Evolutionary conservation across 148 eudicot species (phyloP), one percentile per base, ranked within the genome.

Genomic region (Spergularia bocconei): DNA sequence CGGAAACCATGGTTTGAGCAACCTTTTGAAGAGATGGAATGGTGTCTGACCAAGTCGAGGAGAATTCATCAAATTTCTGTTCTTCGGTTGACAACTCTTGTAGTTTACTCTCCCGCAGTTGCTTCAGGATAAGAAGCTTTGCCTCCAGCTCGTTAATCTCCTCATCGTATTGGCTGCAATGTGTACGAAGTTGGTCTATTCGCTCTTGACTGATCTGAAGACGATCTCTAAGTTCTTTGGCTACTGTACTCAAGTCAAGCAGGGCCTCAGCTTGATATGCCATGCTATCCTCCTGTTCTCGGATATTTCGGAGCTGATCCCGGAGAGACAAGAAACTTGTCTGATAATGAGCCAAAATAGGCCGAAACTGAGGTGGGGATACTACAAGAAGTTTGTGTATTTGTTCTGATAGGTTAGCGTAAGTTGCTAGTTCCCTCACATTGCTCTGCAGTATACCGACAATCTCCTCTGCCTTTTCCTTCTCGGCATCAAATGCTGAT

Each of bases 221-320:
- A 29, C 73, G 79, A 69, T 76, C 79, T 48, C 72, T 66, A 8
- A 76, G 79, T 25, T 58, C 79, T 67, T 76, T 76, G 58, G 72
- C 79, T 16, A 29, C 73, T 47, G 41, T 47, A n/a, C 63, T 68
- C 66, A 76, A 47, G 25, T 68, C 29, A 16, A 17, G 66, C 25
- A 76, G 79, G 54, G 58, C 51, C 33, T 47, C 55, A 6, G 79
- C 65, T 8, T 76, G 67, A 38, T 47, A 67, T 52, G 66, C 16
- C 56, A 44, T 36, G 15, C 23, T 68, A 21, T 54, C 55, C 17
- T 62, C 79, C 44, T 76, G 56, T 57, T 67, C 71, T 44, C 21
- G 66, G 58, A 76, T 68, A 48, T 57, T 62, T 56, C 53, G 62
- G 23, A 76, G 66, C 63, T 76, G 65, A 48, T 67, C 73, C 21